phyloP scores from a whole-genome alignment of 257 asterid species.

The Fraxinus anomala region DNA sequence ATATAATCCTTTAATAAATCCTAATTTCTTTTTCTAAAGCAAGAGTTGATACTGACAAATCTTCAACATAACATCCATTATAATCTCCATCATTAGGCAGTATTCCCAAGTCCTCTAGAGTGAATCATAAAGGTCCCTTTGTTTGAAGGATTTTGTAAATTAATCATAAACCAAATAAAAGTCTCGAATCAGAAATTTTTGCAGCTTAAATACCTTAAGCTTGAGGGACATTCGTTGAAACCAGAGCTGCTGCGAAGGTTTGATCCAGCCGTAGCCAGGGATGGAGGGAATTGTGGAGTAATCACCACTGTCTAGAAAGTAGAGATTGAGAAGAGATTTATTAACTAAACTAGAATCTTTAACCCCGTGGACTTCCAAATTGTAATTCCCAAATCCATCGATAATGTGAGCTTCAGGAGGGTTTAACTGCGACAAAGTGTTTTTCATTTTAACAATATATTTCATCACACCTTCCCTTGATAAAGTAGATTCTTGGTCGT shows the following conservation, averaged over 20 bases:
- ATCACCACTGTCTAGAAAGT: constrained; percentile 89
- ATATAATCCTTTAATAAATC: background rate
- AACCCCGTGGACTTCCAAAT: constrained; percentile 53
- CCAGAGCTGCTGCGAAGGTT: constrained; percentile 92
- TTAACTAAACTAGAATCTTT: constrained; percentile 54
- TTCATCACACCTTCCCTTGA: constrained; percentile 84
- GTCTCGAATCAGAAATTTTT: background rate
- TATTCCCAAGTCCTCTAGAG: background rate
- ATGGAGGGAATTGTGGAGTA: constrained; percentile 78
- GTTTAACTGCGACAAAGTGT: constrained; percentile 70
- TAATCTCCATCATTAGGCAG: background rate
- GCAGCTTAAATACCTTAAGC: constrained; percentile 58
- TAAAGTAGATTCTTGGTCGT: constrained; percentile 83
- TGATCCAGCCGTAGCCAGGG: constrained; percentile 92
- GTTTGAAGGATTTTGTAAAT: background rate
- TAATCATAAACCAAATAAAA: background rate
- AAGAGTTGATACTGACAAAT: background rate
- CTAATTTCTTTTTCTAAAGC: background rate
- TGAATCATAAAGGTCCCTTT: background rate
- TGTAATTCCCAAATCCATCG: constrained; percentile 61
- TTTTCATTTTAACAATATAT: constrained; percentile 65
- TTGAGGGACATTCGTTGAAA: constrained; percentile 62
- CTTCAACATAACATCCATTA: background rate
- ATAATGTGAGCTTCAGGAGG: constrained; percentile 53
- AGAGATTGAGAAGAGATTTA: constrained; percentile 81